A percentile compares a stretch with the other conserved stretches of the same genome.
Evolutionary conservation across 192 early-diverging fungal genomes (phyloP).

Genomic region (Coemansia sp.): DNA sequence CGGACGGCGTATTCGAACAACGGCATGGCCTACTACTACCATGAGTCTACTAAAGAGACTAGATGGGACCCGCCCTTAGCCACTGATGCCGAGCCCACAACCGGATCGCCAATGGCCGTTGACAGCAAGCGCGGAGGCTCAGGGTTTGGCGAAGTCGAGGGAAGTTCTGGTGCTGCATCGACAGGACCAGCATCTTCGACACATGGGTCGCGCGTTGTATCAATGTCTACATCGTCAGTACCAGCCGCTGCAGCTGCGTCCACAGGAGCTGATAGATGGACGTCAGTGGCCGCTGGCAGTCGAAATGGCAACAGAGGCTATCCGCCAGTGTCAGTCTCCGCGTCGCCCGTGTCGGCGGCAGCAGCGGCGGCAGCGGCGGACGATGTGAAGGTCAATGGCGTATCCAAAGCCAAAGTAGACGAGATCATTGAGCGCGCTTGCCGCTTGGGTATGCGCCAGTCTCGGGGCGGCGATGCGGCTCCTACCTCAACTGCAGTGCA

Average conservation of each 20-base stretch:
- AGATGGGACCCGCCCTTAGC: constrained; percentile 53
- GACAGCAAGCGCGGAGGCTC: constrained; percentile 5
- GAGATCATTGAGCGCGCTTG: constrained; percentile 54
- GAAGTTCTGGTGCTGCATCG: neutral
- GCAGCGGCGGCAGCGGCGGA: neutral
- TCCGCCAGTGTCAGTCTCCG: neutral
- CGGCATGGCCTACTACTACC: constrained; percentile 53
- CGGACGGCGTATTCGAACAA: constrained; percentile 39
- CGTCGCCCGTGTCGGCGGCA: constrained; percentile 10
- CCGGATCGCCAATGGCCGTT: constrained; percentile 11
- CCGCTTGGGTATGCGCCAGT: constrained; percentile 28
- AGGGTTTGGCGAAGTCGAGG: neutral
- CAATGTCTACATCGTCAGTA: constrained; percentile 3
- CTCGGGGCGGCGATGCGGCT: neutral
- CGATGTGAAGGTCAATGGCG: constrained; percentile 19
- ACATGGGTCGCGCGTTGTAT: constrained; percentile 14
- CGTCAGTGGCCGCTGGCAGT: neutral
- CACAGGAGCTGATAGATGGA: constrained; percentile 1
- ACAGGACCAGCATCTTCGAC: neutral
- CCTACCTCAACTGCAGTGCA: constrained; percentile 6
- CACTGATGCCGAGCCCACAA: constrained; percentile 10
- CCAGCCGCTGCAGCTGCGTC: neutral
- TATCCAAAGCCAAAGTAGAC: constrained; percentile 46
- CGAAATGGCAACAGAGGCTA: constrained; percentile 3
- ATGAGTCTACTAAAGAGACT: constrained; percentile 52